Conservation (phyloP, 306 rosid genomes). For the Amphicarpaea edgeworthii region DNA sequence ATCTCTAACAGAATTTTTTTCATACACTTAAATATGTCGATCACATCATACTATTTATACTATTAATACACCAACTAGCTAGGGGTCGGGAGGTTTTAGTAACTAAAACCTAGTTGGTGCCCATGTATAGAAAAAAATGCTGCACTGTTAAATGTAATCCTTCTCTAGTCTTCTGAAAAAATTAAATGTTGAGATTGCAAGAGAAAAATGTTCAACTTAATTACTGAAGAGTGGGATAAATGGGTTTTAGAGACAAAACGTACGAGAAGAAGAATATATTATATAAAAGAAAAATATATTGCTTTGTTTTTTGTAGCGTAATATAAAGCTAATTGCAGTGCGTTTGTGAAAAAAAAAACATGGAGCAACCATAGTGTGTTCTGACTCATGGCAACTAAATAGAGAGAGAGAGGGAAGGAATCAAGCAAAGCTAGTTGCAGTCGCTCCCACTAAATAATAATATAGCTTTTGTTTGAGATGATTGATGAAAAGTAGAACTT, state of each 20-base stretch:
- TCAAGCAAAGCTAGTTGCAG: conserved; percentile 18
- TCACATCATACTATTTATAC: too few species aligned
- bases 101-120: neutral
- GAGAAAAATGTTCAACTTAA: neutral
- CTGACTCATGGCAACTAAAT: conserved; percentile 41
- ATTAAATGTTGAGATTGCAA: neutral
- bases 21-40: too few species aligned
- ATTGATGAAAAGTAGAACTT: conserved; percentile 41
- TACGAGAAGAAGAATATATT: neutral
- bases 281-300: neutral
- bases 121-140: neutral
- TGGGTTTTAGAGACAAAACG: neutral
- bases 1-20: too few species aligned
- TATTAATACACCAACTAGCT: too few species aligned
- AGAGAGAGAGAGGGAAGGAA: conserved; percentile 35
- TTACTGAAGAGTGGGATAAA: neutral
- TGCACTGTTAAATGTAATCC: neutral
- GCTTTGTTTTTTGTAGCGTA: neutral
- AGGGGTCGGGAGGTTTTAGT: too few species aligned
- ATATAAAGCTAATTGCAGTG: conserved; percentile 15
- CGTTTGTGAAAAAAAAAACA: conserved; percentile 1
- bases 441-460: conserved; percentile 39
- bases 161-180: neutral
- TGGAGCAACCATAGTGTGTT: conserved; percentile 41
- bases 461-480: conserved; percentile 30